Evolutionary conservation across 2,329 filamentous ascomycete genomes (phyloP), one percentile per base, ranked within the genome.

Genomic region (Penicillium sp.): DNA sequence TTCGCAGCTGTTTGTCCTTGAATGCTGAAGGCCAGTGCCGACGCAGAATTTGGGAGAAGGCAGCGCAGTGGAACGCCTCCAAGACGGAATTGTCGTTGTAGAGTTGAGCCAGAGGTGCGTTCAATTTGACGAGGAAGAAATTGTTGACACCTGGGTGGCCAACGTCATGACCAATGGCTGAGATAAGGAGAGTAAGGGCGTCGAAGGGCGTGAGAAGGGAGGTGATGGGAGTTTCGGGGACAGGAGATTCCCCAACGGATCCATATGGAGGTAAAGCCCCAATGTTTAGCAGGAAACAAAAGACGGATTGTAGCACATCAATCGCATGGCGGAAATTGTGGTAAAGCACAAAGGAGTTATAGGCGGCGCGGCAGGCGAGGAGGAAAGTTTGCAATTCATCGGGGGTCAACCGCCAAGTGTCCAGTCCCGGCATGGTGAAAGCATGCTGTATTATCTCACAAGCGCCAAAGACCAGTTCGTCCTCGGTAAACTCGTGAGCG

Each of bases 141-240:
- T 99, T 99, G 78, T 97, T 99, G 68, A 99, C 94, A 54, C 94
- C 94, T 0, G 94, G 94, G 71, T 99, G 94, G 23, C 94, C 94
- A 39, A 97, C 94, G 72, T 99, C 94, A 67, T 99, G 94, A 41
- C 94, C 94, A 68, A 99, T 95, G n/a, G 94, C 94, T 9, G 93
- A 93, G 63, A 97, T 88, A 45, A 99, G 82, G 3, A 99, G 82
- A 0, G 92, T 93, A 52, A 99, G 81, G 5, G 90, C 90, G 73
- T 97, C 92, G 63, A 96, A 91, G 0, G 93, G 92, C 48, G 84
- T 83, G n/a, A 99, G 79, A 25, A 97, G 79, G 44, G 82, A 79
- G 3, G 89, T 90, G 46, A 96, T 84, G 1, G 88, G 84, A 2
- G 84, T 90, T 84, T 60, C 77, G 0, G 68, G 60, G 59, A 48